Evolutionary conservation across 2,329 filamentous ascomycete species (phyloP), one percentile per base, ranked within the genome.

Genomic region (Dactylellina cionopaga): DNA sequence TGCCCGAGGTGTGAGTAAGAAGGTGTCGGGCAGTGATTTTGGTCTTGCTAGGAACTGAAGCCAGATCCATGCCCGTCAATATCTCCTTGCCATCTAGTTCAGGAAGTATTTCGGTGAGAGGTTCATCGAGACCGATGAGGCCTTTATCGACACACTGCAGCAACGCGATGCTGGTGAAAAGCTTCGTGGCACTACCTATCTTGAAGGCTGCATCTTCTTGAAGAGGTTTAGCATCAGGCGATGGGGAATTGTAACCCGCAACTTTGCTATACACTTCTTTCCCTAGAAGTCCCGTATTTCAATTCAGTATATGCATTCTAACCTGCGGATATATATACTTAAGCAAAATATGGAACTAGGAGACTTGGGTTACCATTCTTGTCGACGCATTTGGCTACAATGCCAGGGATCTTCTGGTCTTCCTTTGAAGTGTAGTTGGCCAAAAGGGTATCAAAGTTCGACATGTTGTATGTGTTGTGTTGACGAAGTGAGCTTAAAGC

Each of bases 91-190:
- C 77, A 0, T 80, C 80, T 0, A 88, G 80, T 29, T 85, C 84
- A 0, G 85, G 86, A 1, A 83, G 78, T 1, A 85, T 51, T 0
- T 75, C 35, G 0, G 80, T 79, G 0, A 87, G 75, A 58, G 86
- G 83, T 1, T 81, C 82, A 6, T 83, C 81, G 0, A 87, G 79
- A 1, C 76, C 76, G 0, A 87, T 75, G 0, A 83, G 77, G 0
- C 84, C 84, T 5, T 83, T 80, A 33, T 88, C 85, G 1, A 87
- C 84, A 46, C 84, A 82, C 65, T 86, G 84, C n/a, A 88, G 76
- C 0, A 82, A 82, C 1, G 85, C 83, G 55, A 88, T 82, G 1
- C 82, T 81, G 1, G 85, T 82, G 58, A 86, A 72, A 1, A 88
- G 77, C 69, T 84, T 84, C 24, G 79, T 81, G 1, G 78, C 79